These are phyloP conservation scores for Cryptococcus sp. DNA, from an alignment of 1,284 basidiomycete species.

Conservation along the genomic window DNA sequence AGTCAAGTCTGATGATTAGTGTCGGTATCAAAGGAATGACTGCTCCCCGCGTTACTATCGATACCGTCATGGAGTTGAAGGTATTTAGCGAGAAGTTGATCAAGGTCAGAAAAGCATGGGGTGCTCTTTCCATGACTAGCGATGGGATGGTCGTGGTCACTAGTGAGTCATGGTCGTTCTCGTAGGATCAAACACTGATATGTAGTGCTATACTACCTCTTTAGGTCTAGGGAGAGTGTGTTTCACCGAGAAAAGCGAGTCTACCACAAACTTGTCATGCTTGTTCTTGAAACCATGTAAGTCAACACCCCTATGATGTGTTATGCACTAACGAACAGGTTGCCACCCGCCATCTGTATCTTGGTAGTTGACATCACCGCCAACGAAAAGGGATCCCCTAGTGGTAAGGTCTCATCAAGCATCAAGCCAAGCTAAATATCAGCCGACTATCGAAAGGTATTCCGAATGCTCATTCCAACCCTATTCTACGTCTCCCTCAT, in stretches of 20 bases:
- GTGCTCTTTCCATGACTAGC: neutral
- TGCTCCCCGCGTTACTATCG: neutral
- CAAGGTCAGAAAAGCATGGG: neutral
- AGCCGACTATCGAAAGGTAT: conserved; percentile 11
- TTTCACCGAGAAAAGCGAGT: conserved; percentile 6
- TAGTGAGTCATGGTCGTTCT: neutral
- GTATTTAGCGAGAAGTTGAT: neutral
- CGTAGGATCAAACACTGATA: neutral
- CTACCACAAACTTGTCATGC: conserved; percentile 5
- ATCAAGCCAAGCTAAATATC: neutral
- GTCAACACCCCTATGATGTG: neutral
- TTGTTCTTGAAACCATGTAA: conserved; percentile 11
- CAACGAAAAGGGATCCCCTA: conserved; percentile 1
- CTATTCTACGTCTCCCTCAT: conserved; percentile 11
- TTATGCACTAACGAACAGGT: conserved; percentile 1
- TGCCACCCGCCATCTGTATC: conserved; percentile 9
- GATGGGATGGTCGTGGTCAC: neutral
- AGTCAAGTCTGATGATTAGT: neutral
- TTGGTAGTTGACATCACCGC: conserved; percentile 4
- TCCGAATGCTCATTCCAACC: conserved; percentile 1
- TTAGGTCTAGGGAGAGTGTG: conserved; percentile 8
- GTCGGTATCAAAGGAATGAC: neutral
- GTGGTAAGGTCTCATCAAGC: neutral
- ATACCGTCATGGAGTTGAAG: neutral
- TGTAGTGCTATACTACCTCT: conserved; percentile 10